Evolutionary conservation across 768 basidiomycete genomes (phyloP), one percentile per base, ranked within the genome.

Genomic region (Kwoniella mangroviensis): DNA sequence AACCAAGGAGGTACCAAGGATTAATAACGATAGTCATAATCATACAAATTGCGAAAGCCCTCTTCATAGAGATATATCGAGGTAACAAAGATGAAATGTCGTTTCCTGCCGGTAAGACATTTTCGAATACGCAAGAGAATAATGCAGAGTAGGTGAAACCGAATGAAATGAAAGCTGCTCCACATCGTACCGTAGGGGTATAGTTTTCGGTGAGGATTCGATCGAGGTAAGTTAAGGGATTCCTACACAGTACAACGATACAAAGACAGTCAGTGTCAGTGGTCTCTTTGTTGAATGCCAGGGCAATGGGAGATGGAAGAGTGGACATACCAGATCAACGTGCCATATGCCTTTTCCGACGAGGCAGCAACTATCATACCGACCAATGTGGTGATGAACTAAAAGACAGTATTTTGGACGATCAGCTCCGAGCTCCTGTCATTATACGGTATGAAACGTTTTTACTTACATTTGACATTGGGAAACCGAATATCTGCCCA

Each of bases 401-500:
- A 26, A 28, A 11, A 15, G 22, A 68, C 52, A 40, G 10, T 9
- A 40, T 49, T n/a, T 11, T n/a, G 52, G 2, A 10, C 10, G 34
- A 34, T 34, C 34, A 34, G 34, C 34, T 34, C 34, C 34, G 34
- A 34, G 6, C 9, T 34, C 34, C 34, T 34, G 9, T 3, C 34
- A 4, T 34, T 4, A 34, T 34, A 34, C 34, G 34, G 34, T 34
- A 34, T 34, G 34, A 34, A 43, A 42, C 7, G 62, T 51, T 5
- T 22, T 10, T 4, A 49, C 66, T 65, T 51, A 72, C 71, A 70
- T 80, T 80, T 34, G 73, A 67, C 49, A 78, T 42, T 0, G 80
- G 80, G 61, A 81, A 81, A 2, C 80, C 80, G 22, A 79, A 21
- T 10, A 81, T 52, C 24, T 81, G 76, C 1, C 80, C 80, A 6